phyloP scores from a whole-genome alignment of 140 eudicot species.

The Erigeron philadelphicus region DNA sequence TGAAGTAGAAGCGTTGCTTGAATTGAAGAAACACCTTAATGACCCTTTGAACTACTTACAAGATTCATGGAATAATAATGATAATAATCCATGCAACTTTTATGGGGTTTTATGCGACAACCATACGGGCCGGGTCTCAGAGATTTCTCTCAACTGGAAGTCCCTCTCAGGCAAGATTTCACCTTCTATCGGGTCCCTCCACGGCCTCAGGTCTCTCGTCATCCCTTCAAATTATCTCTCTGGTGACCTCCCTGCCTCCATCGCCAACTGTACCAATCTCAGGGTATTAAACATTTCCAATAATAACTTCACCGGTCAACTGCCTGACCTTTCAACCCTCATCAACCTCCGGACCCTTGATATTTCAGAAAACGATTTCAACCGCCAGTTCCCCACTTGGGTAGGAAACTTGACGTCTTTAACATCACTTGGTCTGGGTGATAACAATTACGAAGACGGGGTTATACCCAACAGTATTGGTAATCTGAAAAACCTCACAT shows the following conservation, averaged over 20 bases:
- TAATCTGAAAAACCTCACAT: slow-evolving; percentile 52
- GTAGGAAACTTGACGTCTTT: slow-evolving; percentile 50
- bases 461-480: slow-evolving; percentile 59
- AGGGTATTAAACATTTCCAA: slow-evolving; percentile 54
- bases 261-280: slow-evolving; percentile 49
- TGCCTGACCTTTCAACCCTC: slow-evolving; percentile 67
- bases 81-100: slow-evolving; percentile 59
- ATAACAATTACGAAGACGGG: slow-evolving; percentile 52
- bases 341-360: slow-evolving; percentile 50
- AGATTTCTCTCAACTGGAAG: slow-evolving; percentile 54
- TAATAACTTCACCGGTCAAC: slow-evolving; percentile 54
- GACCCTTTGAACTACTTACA: slow-evolving; percentile 59
- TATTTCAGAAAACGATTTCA: slow-evolving; percentile 54
- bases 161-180: slow-evolving; percentile 61
- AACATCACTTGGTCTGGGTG: slow-evolving; percentile 51
- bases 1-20: slow-evolving; percentile 61
- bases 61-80: slow-evolving; percentile 51
- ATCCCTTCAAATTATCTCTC: slow-evolving; percentile 48
- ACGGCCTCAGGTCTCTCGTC: slow-evolving; percentile 45
- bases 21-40: slow-evolving; percentile 48
- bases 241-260: slow-evolving; percentile 53
- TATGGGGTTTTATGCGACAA: slow-evolving; percentile 61
- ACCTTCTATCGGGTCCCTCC: slow-evolving; percentile 46
- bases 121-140: slow-evolving; percentile 45
- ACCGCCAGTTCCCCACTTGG: slow-evolving; percentile 73